Percentiles rank a stretch among this genome's conserved stretches.
phyloP scores from a whole-genome alignment of 2,329 filamentous ascomycete genomes.

The Davidsoniella neocaledoniae region DNA sequence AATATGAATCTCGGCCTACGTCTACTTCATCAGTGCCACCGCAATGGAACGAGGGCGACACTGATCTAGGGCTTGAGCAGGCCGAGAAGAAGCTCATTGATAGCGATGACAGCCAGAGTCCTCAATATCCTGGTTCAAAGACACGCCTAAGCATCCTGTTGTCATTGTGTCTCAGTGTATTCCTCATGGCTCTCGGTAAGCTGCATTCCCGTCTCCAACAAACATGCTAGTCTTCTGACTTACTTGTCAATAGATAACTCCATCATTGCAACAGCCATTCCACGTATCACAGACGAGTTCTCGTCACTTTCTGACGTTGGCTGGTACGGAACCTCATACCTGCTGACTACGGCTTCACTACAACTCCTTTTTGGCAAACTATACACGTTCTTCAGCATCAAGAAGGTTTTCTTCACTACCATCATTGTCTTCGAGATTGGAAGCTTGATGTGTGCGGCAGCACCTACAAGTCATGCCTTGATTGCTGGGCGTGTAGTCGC shows the following conservation, averaged over 20 bases:
- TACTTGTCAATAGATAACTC: conserved; percentile 19
- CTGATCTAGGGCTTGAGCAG: neutral
- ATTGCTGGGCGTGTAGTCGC: conserved; percentile 22
- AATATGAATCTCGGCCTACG: neutral
- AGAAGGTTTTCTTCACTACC: conserved; percentile 23
- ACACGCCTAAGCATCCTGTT: conserved; percentile 16
- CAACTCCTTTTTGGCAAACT: conserved; percentile 26
- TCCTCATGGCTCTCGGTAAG: conserved; percentile 25
- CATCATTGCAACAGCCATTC: conserved; percentile 29
- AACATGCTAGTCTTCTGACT: too few relatives aligned
- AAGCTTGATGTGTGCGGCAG: conserved; percentile 24
- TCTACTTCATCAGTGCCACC: too few relatives aligned
- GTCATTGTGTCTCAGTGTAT: conserved; percentile 21
- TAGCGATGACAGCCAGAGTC: neutral
- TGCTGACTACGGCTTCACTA: conserved; percentile 25
- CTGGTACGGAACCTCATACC: conserved; percentile 31
- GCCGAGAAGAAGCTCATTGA: conserved; percentile 1
- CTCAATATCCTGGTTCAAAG: neutral
- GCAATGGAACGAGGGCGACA: neutral
- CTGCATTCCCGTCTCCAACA: neutral
- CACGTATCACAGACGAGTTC: conserved; percentile 27
- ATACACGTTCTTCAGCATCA: conserved; percentile 29
- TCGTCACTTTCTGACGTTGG: conserved; percentile 29
- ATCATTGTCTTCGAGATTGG: conserved; percentile 28
- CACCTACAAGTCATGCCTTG: conserved; percentile 19